Evolutionary conservation across 1,284 basidiomycete genomes (phyloP), one percentile per base, ranked within the genome.

Genomic region (Cryptococcus sp.): DNA sequence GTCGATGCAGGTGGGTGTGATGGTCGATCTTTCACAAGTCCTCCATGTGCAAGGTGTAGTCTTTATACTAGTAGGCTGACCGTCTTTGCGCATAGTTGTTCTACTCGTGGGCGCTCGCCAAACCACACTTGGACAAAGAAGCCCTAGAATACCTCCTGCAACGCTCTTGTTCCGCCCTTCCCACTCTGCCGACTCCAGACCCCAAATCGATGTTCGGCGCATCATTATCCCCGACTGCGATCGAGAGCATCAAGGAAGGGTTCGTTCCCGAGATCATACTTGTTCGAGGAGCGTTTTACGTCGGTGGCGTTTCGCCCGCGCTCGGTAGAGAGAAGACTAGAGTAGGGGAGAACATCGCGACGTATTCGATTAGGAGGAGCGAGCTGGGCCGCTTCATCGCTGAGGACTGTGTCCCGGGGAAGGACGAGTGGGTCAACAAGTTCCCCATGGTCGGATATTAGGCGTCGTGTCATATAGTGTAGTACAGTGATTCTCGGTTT

Each of bases 121-220:
- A 54, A 16, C 67, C 70, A 1, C 69, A 70, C 52, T 50, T 52
- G 7, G 70, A 72, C 58, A 72, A 72, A 60, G 57, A 59, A 19
- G 66, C 61, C 3, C 51, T 69, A 23, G 69, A 72, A 59, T 65
- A 67, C 49, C 58, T 69, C 51, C 20, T 68, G 40, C 55, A 47
- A n/a, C 60, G 57, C 5, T 62, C 70, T 1, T 56, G 64, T 0
- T 13, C 30, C 3, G 22, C n/a, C 23, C 16, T 60, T 16, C 48
- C 62, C 10, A 43, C 41, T 11, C 57, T 59, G 1, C 25, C 54
- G 3, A 20, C 43, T 13, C 50, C 60, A 3, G 8, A 51, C 1
- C 43, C 50, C 17, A 55, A 50, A 2, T 40, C 52, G 13, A 4
- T 10, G 30, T 23, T 46, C 20, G 19, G 46, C 15, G 19, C 43